These are phyloP conservation scores for Cruciata laevipes DNA, from an alignment of 257 asterid genomes.

Conservation along the genomic window DNA sequence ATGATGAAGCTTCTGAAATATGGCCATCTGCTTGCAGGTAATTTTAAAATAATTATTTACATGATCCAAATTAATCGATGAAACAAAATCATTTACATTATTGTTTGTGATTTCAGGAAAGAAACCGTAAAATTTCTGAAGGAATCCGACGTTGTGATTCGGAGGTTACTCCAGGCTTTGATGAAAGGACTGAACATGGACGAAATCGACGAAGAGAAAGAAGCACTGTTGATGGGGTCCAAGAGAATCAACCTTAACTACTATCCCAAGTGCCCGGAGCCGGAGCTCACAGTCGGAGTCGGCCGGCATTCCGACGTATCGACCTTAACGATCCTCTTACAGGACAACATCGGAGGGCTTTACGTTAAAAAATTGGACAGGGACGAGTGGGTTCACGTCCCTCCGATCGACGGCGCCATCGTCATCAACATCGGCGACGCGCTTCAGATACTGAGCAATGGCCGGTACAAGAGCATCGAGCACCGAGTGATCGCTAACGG, in stretches of 20 bases:
- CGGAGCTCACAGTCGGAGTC: constrained; percentile 26
- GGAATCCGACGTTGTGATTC: constrained; percentile 13
- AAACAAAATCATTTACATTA: too few species aligned
- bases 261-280: constrained; percentile 32
- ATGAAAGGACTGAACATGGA: constrained; percentile 20
- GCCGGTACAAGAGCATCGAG: constrained; percentile 28
- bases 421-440: constrained; percentile 36
- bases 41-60: too few species aligned
- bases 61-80: too few species aligned
- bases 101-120: constrained; percentile 12
- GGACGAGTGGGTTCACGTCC: constrained; percentile 25
- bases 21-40: constrained; percentile 29
- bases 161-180: constrained; percentile 17
- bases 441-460: constrained; percentile 27
- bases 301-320: constrained; percentile 35
- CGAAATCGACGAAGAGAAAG: constrained; percentile 18
- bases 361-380: constrained; percentile 18
- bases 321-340: constrained; percentile 26
- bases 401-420: constrained; percentile 22
- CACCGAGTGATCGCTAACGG: constrained; percentile 29
- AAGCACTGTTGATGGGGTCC: constrained; percentile 26
- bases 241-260: constrained; percentile 24
- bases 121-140: constrained; percentile 21
- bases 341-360: constrained; percentile 30
- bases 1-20: constrained; percentile 20